Conservation (phyloP, 345 rosid species). For the Gossypium anomalum region DNA sequence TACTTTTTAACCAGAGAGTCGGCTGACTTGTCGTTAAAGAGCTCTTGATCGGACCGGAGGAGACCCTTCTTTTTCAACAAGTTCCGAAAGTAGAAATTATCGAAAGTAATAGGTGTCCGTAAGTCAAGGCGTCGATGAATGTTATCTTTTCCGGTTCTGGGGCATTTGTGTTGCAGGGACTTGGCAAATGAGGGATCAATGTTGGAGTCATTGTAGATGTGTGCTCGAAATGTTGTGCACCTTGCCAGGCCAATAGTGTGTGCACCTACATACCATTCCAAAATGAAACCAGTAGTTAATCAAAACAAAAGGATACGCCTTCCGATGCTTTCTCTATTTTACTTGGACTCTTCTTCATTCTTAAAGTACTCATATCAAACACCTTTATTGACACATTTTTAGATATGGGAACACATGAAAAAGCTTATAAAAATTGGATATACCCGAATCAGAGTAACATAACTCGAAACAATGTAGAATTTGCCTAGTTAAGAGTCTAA, state of each 20-base stretch:
- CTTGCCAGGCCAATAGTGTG: constrained; percentile 41
- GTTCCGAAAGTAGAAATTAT: constrained; percentile 29
- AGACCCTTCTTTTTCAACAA: constrained; percentile 37
- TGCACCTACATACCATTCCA: constrained; percentile 17
- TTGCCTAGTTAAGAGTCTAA: background rate
- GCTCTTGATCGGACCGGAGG: constrained; percentile 37
- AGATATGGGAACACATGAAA: no score
- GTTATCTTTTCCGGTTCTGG: constrained; percentile 20
- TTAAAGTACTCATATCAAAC: background rate
- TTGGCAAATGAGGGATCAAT: constrained; percentile 28
- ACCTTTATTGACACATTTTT: no score
- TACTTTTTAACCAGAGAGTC: constrained; percentile 24
- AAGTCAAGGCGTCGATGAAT: constrained; percentile 21
- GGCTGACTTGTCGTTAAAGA: constrained; percentile 23
- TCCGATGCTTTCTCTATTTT: no score
- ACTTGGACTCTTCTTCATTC: background rate
- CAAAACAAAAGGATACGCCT: no score
- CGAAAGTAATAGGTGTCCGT: constrained; percentile 23
- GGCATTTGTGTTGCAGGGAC: constrained; percentile 19
- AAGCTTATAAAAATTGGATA: no score
- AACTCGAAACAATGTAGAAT: background rate
- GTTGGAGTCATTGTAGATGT: constrained; percentile 33
- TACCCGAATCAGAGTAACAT: background rate
- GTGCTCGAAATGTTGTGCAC: constrained; percentile 25
- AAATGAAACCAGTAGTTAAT: no score